Conservation (phyloP, 2,329 filamentous ascomycete genomes). For the Trichoderma arundinaceum region DNA sequence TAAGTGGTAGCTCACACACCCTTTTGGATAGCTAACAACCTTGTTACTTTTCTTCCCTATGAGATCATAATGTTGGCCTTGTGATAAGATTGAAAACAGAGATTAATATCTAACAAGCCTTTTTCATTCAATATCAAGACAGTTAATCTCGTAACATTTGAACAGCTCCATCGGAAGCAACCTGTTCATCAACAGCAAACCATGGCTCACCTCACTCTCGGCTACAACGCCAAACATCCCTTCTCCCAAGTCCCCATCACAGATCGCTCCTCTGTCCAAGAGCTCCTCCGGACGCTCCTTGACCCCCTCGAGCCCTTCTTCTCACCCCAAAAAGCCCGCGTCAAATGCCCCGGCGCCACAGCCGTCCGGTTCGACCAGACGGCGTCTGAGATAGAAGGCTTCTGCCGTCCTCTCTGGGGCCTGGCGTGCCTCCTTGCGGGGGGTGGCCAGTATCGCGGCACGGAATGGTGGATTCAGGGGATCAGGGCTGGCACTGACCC, state of each 20-base stretch:
- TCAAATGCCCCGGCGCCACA: conserved; percentile 66
- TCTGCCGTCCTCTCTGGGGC: conserved; percentile 77
- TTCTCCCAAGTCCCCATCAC: conserved; percentile 59
- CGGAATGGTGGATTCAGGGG: conserved; percentile 66
- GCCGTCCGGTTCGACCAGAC: conserved; percentile 79
- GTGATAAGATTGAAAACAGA: background rate
- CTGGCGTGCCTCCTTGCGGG: conserved; percentile 73
- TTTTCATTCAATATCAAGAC: background rate
- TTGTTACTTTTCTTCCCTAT: background rate
- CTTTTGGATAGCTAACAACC: background rate
- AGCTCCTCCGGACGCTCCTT: conserved; percentile 66
- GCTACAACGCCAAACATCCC: conserved; percentile 60
- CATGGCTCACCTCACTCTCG: conserved; percentile 46
- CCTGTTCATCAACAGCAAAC: background rate
- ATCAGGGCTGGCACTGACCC: conserved; percentile 74
- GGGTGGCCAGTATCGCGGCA: conserved; percentile 66
- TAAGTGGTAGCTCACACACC: background rate
- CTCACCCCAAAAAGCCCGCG: conserved; percentile 44
- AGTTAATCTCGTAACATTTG: background rate
- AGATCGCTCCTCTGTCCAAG: conserved; percentile 54
- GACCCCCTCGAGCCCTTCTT: conserved; percentile 75
- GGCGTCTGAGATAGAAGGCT: conserved; percentile 78
- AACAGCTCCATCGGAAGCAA: background rate
- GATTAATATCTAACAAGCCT: background rate
- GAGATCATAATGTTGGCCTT: background rate